These are phyloP conservation scores for Aspergillus pseudoterreus DNA, from an alignment of 2,329 filamentous ascomycete species.

Conservation along the genomic window DNA sequence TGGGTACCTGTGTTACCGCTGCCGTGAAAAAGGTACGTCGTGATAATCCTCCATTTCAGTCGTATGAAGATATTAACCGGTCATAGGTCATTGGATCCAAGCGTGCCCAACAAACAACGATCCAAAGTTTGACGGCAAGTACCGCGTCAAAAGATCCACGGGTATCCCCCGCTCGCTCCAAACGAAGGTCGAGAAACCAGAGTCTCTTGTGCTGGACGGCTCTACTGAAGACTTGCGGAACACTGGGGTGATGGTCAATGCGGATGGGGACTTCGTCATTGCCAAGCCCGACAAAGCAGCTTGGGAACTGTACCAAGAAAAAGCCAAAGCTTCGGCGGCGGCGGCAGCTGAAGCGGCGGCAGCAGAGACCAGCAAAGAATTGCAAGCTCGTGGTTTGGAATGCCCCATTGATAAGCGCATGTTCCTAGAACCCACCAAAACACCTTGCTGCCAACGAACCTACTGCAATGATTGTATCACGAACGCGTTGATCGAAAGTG, in stretches of 20 bases:
- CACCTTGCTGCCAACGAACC: constrained; percentile 95
- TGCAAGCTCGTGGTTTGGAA: constrained; percentile 82
- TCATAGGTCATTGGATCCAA: constrained; percentile 89
- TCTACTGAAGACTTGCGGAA: constrained; percentile 77
- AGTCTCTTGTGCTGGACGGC: constrained; percentile 68
- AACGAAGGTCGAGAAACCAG: constrained; percentile 90
- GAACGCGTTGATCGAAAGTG: constrained; percentile 96
- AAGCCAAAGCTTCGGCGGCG: constrained; percentile 79
- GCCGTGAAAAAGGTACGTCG: constrained; percentile 73
- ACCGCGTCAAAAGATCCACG: constrained; percentile 91
- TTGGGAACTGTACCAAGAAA: constrained; percentile 96
- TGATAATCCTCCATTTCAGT: neutral
- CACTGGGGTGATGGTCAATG: constrained; percentile 94
- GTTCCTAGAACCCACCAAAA: constrained; percentile 98
- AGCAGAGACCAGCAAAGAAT: constrained; percentile 74
- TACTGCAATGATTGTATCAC: constrained; percentile 99
- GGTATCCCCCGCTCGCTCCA: constrained; percentile 94
- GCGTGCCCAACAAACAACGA: constrained; percentile 98
- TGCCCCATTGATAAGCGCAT: constrained; percentile 96
- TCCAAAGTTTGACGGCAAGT: constrained; percentile 88
- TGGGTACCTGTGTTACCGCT: constrained; percentile 94
- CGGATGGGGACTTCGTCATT: constrained; percentile 95
- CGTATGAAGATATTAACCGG: constrained; percentile 23
- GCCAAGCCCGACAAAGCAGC: constrained; percentile 91
- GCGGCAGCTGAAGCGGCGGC: constrained; percentile 77